Conservation (phyloP, 2,329 filamentous ascomycete species). For the Beauveria scarabaeidicola region DNA sequence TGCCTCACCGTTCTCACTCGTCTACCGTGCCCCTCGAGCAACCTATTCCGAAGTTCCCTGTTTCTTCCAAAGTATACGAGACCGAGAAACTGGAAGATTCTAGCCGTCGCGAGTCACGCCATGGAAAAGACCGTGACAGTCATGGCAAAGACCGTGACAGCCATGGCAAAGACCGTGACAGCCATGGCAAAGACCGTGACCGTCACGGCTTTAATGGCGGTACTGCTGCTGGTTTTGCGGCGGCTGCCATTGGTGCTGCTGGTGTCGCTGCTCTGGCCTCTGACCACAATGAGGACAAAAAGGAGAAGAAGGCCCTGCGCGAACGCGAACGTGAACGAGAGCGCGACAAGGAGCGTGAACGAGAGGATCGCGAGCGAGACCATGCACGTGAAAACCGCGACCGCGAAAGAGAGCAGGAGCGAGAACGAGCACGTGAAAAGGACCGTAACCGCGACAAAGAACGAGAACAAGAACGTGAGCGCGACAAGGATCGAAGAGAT, state of each 20-base stretch:
- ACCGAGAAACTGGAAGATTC: slow-evolving; percentile 33
- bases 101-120: slow-evolving; percentile 25
- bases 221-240: slow-evolving; percentile 36
- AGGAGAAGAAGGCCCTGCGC: slow-evolving; percentile 14
- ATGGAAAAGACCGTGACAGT: slow-evolving; percentile 5
- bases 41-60: slow-evolving; percentile 68
- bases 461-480: slow-evolving; percentile 17
- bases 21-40: slow-evolving; percentile 68
- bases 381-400: slow-evolving; percentile 15
- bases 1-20: slow-evolving; percentile 38
- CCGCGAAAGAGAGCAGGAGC: slow-evolving; percentile 5
- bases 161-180: not conserved
- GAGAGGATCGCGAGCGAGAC: slow-evolving; percentile 9
- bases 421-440: slow-evolving; percentile 16
- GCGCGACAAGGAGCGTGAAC: slow-evolving; percentile 11
- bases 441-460: slow-evolving; percentile 14
- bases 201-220: slow-evolving; percentile 27
- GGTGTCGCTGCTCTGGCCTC: slow-evolving; percentile 30
- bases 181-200: not conserved
- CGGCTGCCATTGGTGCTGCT: slow-evolving; percentile 41
- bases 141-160: too few species aligned
- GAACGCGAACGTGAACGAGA: slow-evolving; percentile 16
- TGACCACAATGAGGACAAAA: slow-evolving; percentile 18
- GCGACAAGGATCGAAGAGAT: slow-evolving; percentile 20
- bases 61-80: slow-evolving; percentile 61